These are phyloP conservation scores for Marsdenia floribunda DNA, from an alignment of 257 asterid species.

Conservation along the genomic window DNA sequence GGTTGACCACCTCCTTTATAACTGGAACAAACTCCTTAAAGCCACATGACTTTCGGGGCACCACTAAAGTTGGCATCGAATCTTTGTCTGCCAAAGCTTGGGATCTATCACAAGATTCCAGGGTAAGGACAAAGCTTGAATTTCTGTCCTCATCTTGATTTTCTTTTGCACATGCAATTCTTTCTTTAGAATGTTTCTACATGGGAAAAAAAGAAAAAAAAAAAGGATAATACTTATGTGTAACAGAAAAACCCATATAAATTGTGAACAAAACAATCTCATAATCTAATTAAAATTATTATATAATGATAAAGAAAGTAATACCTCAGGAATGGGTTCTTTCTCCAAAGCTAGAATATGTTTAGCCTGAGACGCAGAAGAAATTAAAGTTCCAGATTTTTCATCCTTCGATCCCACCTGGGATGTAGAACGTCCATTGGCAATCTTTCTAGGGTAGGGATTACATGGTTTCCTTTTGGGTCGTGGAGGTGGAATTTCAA, in stretches of 20 bases:
- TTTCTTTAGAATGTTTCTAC: constrained; percentile 54
- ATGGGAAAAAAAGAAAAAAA: constrained; percentile 6
- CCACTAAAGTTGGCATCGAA: constrained; percentile 28
- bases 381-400: constrained; percentile 31
- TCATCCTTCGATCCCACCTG: constrained; percentile 62
- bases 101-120: constrained; percentile 36
- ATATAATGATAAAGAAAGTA: constrained; percentile 8
- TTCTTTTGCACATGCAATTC: constrained; percentile 32
- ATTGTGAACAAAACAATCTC: not conserved
- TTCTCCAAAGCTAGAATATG: constrained; percentile 41
- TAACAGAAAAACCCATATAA: not conserved
- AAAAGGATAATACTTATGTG: constrained; percentile 11
- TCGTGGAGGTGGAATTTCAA: constrained; percentile 97
- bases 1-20: constrained; percentile 34
- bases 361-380: constrained; percentile 41
- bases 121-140: constrained; percentile 34
- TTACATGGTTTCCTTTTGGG: constrained; percentile 91
- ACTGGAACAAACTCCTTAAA: constrained; percentile 48
- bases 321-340: constrained; percentile 65
- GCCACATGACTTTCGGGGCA: constrained; percentile 34
- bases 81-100: constrained; percentile 30
- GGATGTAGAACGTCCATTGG: constrained; percentile 35
- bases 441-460: constrained; percentile 89
- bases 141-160: constrained; percentile 33
- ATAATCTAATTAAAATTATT: constrained; percentile 7